Evolutionary conservation across 352 stramenopile species (phyloP).

Genomic region (Globisporangium splendens): DNA sequence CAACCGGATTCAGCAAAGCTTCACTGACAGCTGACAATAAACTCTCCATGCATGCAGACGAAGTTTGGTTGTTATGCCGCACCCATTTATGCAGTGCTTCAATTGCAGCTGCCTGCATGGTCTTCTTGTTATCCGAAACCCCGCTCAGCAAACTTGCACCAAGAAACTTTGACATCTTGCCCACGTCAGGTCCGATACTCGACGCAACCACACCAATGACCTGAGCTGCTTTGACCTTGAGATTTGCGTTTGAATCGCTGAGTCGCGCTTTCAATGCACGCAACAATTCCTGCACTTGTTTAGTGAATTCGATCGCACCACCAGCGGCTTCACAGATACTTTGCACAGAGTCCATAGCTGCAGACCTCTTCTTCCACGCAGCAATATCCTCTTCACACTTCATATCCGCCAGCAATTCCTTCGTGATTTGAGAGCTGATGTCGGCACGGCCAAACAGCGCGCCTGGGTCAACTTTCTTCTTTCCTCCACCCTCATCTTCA

Average conservation of each 20-base stretch:
- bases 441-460: slow-evolving; percentile 75
- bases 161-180: slow-evolving; percentile 81
- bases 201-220: slow-evolving; percentile 76
- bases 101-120: slow-evolving; percentile 74
- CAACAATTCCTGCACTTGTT: slow-evolving; percentile 73
- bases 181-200: slow-evolving; percentile 72
- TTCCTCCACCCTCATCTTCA: slow-evolving; percentile 32
- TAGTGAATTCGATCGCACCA: slow-evolving; percentile 82
- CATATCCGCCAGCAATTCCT: slow-evolving; percentile 83
- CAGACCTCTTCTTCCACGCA: slow-evolving; percentile 81
- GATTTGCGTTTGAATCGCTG: slow-evolving; percentile 82
- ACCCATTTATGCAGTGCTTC: slow-evolving; percentile 86
- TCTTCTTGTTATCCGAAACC: slow-evolving; percentile 87
- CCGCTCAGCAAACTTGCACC: slow-evolving; percentile 62
- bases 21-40: slow-evolving; percentile 65
- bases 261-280: slow-evolving; percentile 72
- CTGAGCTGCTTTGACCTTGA: slow-evolving; percentile 84
- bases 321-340: slow-evolving; percentile 73
- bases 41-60: slow-evolving; percentile 62
- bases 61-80: slow-evolving; percentile 68
- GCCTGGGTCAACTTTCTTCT: slow-evolving; percentile 34
- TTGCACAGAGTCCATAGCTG: slow-evolving; percentile 78
- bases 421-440: slow-evolving; percentile 78
- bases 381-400: slow-evolving; percentile 83
- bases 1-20: slow-evolving; percentile 71